Conservation (phyloP, 2,329 filamentous ascomycete species). For the Neodidymelliopsis sp. region DNA sequence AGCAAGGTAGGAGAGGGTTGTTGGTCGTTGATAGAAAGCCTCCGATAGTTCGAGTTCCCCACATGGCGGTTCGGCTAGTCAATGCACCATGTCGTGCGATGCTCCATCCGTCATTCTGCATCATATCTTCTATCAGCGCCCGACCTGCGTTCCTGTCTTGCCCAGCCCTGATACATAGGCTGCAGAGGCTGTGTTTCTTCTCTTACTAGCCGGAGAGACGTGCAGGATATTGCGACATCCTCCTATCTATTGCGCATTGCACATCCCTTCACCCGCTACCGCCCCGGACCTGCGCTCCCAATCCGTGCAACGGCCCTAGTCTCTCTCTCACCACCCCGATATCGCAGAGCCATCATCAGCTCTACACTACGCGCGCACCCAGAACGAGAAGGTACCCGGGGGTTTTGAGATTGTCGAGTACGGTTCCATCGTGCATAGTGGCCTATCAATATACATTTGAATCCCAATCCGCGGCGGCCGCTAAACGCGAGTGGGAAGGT, state of each 20-base stretch:
- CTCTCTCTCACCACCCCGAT: conserved; percentile 22
- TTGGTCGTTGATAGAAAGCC: conserved; percentile 20
- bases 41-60: conserved; percentile 11
- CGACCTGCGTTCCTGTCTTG: no score
- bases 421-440: conserved; percentile 24
- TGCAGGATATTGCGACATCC: conserved; percentile 10
- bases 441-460: conserved; percentile 22
- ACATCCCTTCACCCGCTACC: conserved; percentile 3
- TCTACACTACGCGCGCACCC: neutral
- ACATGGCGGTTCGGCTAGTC: conserved; percentile 15
- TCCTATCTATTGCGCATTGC: conserved; percentile 17
- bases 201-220: neutral
- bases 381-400: conserved; percentile 18
- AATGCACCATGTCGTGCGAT: conserved; percentile 15
- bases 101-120: conserved; percentile 16
- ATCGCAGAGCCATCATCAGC: conserved; percentile 22
- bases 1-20: conserved; percentile 11
- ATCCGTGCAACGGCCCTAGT: neutral
- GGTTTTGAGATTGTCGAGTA: conserved; percentile 24
- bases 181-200: neutral
- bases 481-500: conserved; percentile 44
- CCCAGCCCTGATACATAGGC: no score
- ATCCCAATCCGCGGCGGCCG: conserved; percentile 18
- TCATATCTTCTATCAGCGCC: no score
- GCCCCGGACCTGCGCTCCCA: neutral